Conservation (phyloP, 2,329 filamentous ascomycete species). For the Colletotrichum sojae region DNA sequence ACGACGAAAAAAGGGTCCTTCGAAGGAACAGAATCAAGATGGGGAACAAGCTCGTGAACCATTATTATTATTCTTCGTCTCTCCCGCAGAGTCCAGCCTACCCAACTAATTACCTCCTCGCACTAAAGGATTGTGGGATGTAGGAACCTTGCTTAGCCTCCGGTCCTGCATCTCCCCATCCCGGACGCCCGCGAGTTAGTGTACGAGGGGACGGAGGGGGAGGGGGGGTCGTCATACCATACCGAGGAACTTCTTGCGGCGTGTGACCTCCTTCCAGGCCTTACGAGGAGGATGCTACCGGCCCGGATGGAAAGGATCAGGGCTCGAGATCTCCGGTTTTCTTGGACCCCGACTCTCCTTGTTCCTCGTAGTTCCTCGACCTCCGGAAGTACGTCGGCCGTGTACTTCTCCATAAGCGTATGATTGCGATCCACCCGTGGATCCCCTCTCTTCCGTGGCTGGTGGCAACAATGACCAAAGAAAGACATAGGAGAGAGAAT, state of each 20-base stretch:
- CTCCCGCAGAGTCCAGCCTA: no score
- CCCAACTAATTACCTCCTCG: not conserved
- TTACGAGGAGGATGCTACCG: not conserved
- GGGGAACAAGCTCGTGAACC: slow-evolving; percentile 29
- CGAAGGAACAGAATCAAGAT: slow-evolving; percentile 8
- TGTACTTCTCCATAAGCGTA: slow-evolving; percentile 8
- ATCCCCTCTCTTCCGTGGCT: not conserved
- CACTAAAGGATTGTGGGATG: not conserved
- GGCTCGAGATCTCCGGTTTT: slow-evolving; percentile 29
- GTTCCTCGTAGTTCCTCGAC: not conserved
- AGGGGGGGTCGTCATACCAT: slow-evolving; percentile 17
- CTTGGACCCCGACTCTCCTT: slow-evolving; percentile 24
- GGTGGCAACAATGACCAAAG: not conserved
- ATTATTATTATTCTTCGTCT: slow-evolving; percentile 31
- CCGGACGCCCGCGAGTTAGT: slow-evolving; percentile 6
- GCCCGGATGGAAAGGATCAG: slow-evolving; percentile 30
- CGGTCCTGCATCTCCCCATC: slow-evolving; percentile 15
- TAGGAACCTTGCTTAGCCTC: slow-evolving; percentile 26
- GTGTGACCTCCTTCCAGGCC: slow-evolving; percentile 14
- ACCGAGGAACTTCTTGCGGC: slow-evolving; percentile 14
- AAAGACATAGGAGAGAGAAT: no score
- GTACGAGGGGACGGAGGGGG: slow-evolving; percentile 12
- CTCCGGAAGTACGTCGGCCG: slow-evolving; percentile 23
- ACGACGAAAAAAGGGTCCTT: slow-evolving; percentile 28
- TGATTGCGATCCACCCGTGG: slow-evolving; percentile 37